Evolutionary conservation across 2,329 filamentous ascomycete species (phyloP), one percentile per base, ranked within the genome.

Genomic region (Didymella glomerata): DNA sequence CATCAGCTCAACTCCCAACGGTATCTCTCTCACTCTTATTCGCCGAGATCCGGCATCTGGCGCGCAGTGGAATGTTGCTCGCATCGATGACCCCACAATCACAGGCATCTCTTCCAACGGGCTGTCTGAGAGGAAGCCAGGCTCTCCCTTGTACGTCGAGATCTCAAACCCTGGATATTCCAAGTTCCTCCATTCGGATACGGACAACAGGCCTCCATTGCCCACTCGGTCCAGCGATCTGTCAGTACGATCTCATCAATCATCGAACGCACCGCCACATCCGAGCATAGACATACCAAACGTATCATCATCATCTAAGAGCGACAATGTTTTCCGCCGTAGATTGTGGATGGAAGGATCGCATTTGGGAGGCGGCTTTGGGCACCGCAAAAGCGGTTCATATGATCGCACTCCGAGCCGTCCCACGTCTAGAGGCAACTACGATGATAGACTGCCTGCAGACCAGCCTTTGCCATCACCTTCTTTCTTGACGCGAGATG

Each of bases 81-180:
- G 74, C 46, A 81, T 84, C 38, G 72, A 77, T 45, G 81, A 83
- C 57, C 79, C 79, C 9, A 76, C 77, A n/a, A 61, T 79, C 2
- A 63, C 75, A 10, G 80, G 81, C 49, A 66, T 82, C 11, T 80
- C 78, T 46, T 82, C 80, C 13, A 80, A 82, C 38, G 67, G 67
- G 3, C 34, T 74, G 8, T 68, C 69, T 54, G 70, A 76, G 30
- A 69, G 66, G 41, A 80, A 76, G 61, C 69, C 73, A 18, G 80
- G 79, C 20, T 70, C 79, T 8, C 81, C 81, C 0, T 62, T 82
- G 41, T 81, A 78, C 44, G 79, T 89, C 11, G 84, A 87, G 50
- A 82, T 89, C 11, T 81, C 78, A 9, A 88, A 85, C 24, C 83
- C 85, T 1, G 86, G 85, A 16, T 89, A 89, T 68, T 80, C 77